A percentile compares a stretch with the other conserved stretches of the same genome.
Evolutionary conservation across 371 early-diverging fungal species (phyloP).

Genomic region (Rhizomucor pusillus): DNA sequence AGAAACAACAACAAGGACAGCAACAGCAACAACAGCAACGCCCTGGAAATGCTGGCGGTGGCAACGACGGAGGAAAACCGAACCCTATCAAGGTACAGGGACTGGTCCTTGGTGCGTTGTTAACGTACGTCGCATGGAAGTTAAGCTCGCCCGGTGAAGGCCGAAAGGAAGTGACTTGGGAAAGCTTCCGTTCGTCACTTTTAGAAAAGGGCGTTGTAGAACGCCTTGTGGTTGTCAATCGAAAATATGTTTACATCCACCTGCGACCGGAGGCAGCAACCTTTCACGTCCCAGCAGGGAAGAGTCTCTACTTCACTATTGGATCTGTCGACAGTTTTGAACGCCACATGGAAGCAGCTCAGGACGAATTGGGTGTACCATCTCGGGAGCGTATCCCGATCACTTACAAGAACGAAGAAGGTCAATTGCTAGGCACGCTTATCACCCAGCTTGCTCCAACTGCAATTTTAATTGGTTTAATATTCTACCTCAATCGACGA

Average conservation of each 20-base stretch:
- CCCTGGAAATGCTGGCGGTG: conserved; percentile 8
- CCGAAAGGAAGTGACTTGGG: conserved; percentile 82
- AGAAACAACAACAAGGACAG: not conserved
- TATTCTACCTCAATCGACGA: conserved; percentile 83
- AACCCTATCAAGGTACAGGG: too few relatives aligned
- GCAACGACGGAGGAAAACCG: conserved; percentile 29
- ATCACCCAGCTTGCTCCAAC: conserved; percentile 87
- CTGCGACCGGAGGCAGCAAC: conserved; percentile 70
- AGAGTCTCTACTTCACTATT: conserved; percentile 78
- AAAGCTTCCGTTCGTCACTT: conserved; percentile 84
- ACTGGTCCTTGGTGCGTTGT: conserved; percentile 44
- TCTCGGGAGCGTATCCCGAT: conserved; percentile 88
- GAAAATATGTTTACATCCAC: conserved; percentile 76
- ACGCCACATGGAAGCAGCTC: conserved; percentile 85
- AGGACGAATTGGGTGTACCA: conserved; percentile 88
- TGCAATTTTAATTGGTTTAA: conserved; percentile 80
- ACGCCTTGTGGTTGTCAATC: conserved; percentile 84
- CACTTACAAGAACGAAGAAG: conserved; percentile 79
- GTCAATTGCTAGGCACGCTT: conserved; percentile 64
- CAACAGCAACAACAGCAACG: not conserved
- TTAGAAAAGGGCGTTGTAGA: conserved; percentile 93
- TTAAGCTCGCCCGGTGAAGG: conserved; percentile 46
- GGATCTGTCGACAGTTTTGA: conserved; percentile 97
- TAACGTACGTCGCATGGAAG: conserved; percentile 56
- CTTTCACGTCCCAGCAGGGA: conserved; percentile 33